Conservation (phyloP, 176 grass and related monocot genomes). For the Bromus sterilis region DNA sequence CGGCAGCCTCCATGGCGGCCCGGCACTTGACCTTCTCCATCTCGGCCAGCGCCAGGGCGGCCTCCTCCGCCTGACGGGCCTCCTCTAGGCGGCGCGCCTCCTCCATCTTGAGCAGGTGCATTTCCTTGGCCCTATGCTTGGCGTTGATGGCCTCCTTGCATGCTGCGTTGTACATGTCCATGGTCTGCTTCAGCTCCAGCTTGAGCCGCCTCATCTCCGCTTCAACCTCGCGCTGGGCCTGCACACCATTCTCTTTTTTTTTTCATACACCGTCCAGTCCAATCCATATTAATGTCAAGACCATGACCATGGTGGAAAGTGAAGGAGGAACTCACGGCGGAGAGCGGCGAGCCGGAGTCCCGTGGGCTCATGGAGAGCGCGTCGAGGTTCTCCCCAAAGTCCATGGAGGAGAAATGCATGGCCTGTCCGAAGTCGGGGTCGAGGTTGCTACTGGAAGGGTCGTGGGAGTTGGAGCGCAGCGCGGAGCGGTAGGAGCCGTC, state of each 20-base stretch:
- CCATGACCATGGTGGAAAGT: too few relatives aligned
- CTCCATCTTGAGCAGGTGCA: constrained; percentile 64
- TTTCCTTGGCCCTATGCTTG: constrained; percentile 73
- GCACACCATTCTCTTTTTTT: too few relatives aligned
- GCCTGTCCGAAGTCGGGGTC: constrained; percentile 51
- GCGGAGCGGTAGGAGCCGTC: constrained; percentile 5
- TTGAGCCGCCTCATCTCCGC: constrained; percentile 71
- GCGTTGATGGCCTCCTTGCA: constrained; percentile 78
- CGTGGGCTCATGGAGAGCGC: constrained; percentile 3
- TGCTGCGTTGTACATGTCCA: constrained; percentile 93
- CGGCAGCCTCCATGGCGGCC: constrained; percentile 74
- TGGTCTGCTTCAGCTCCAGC: constrained; percentile 86
- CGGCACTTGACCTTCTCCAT: constrained; percentile 79
- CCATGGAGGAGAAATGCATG: constrained; percentile 41
- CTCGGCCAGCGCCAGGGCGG: constrained; percentile 51
- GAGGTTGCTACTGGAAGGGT: constrained; percentile 22
- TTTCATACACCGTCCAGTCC: too few relatives aligned
- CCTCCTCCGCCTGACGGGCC: constrained; percentile 57
- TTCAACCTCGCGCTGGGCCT: constrained; percentile 50
- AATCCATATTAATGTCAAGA: too few relatives aligned
- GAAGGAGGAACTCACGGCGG: constrained; percentile 28
- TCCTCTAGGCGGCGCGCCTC: constrained; percentile 64
- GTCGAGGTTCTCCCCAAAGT: constrained; percentile 47
- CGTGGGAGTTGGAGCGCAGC: constrained; percentile 20
- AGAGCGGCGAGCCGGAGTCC: constrained; percentile 37